phyloP scores from a whole-genome alignment of 257 asterid genomes.

The Cinchona pubescens region DNA sequence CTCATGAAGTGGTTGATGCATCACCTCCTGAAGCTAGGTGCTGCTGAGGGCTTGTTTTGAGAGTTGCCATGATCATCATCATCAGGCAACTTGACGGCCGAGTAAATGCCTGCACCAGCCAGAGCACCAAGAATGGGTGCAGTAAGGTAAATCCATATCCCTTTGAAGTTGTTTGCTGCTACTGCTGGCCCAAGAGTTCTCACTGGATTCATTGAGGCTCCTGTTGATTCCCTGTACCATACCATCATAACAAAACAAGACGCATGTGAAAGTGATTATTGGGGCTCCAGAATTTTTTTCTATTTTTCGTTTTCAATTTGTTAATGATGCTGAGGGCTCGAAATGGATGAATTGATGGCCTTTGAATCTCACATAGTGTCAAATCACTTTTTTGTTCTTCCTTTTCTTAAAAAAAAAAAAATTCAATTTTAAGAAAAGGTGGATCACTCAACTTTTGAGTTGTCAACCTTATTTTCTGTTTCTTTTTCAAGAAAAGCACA shows the following conservation, averaged over 20 bases:
- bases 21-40: slow-evolving; percentile 61
- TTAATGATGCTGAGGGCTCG: slow-evolving; percentile 1
- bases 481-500: background rate
- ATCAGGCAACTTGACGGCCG: slow-evolving; percentile 67
- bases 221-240: slow-evolving; percentile 55
- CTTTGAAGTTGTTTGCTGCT: slow-evolving; percentile 67
- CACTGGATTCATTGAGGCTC: slow-evolving; percentile 93
- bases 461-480: slow-evolving; percentile 8
- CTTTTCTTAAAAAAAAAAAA: background rate
- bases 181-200: slow-evolving; percentile 84
- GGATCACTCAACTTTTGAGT: slow-evolving; percentile 2
- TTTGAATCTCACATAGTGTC: slow-evolving; percentile 10
- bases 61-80: slow-evolving; percentile 20
- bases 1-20: background rate
- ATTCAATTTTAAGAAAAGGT: too few species aligned
- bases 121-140: slow-evolving; percentile 80
- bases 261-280: too few species aligned
- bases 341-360: background rate
- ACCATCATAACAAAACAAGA: background rate
- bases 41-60: slow-evolving; percentile 34
- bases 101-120: slow-evolving; percentile 69
- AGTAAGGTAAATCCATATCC: slow-evolving; percentile 73
- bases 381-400: background rate
- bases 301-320: background rate
- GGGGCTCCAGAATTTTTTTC: background rate